phyloP scores from a whole-genome alignment of 495 filamentous ascomycete genomes.

The Penicillium ucsense region DNA sequence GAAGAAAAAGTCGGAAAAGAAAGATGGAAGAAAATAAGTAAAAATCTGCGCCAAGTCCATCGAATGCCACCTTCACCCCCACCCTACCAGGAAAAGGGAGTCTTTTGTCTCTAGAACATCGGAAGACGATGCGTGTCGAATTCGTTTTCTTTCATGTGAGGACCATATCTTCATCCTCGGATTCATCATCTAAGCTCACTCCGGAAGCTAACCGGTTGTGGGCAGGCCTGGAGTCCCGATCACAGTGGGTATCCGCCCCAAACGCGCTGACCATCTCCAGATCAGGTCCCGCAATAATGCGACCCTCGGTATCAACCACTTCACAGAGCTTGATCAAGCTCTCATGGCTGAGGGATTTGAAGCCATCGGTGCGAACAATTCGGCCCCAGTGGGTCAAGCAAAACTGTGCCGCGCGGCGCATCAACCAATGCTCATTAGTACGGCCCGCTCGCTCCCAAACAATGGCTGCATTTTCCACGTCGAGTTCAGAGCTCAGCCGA shows the following conservation, averaged over 20 bases:
- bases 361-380: slow-evolving; percentile 79
- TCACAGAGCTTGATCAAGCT: slow-evolving; percentile 86
- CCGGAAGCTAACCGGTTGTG: slow-evolving; percentile 42
- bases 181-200: slow-evolving; percentile 52
- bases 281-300: slow-evolving; percentile 76
- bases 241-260: slow-evolving; percentile 46
- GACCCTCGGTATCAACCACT: slow-evolving; percentile 81
- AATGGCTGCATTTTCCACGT: slow-evolving; percentile 87
- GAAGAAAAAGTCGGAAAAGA: slow-evolving; percentile 2
- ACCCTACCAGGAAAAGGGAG: not conserved
- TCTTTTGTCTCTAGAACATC: slow-evolving; percentile 5
- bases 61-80: not conserved
- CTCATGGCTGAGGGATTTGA: slow-evolving; percentile 63
- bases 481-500: slow-evolving; percentile 76
- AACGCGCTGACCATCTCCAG: slow-evolving; percentile 69
- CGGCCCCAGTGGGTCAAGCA: slow-evolving; percentile 92
- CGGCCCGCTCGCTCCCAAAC: slow-evolving; percentile 90
- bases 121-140: slow-evolving; percentile 15
- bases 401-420: slow-evolving; percentile 75
- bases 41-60: not conserved
- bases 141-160: slow-evolving; percentile 30
- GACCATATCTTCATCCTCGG: slow-evolving; percentile 64
- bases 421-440: slow-evolving; percentile 87
- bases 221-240: slow-evolving; percentile 32
- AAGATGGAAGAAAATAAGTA: not conserved